Base-by-base conservation (phyloP, 2,329 filamentous ascomycete genomes). In the Xylaria multiplex region DNA sequence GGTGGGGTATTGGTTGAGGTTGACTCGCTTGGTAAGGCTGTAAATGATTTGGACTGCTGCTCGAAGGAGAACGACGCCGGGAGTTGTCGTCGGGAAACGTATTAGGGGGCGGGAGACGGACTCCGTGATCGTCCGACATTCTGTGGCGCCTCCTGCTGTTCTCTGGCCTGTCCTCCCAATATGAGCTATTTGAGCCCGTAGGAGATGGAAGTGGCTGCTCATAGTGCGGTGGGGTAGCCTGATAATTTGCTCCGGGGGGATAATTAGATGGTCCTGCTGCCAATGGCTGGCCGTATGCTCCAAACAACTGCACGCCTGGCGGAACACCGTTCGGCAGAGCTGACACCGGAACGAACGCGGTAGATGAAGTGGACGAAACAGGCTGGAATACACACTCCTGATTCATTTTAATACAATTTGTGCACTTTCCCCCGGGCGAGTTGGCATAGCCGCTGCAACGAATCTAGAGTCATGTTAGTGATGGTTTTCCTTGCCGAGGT, bases 301-400 rank as follows among this genome's bases (percentile, higher is more conserved):
- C 86, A 69, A 82, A 88, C 6, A 88, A 78, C 63, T 82, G 85
- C 2, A 85, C 86, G 1, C 86, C 85, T 1, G 85, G 84, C 1
- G 85, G 84, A 1, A 88, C 83, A 14, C 84, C 85, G n/a, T 85
- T 85, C n/a, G 83, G 82, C 6, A 88, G 79, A 16, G 86, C 85
- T 2, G 85, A 86, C 5, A 88, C 84, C 1, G 86, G 86, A 14
- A 88, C 85, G 68, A 88, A 88, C 0, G 86, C 85, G 1, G 85
- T 86, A 5, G 84, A 84, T 45, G 83, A 82, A 11, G 84, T 83
- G 0, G 83, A 85, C 3, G 84, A 86, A 1, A 88, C 86, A 0
- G 86, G 86, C 71, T 88, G 86, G 65, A 88, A 88, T 14, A 88
- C 82, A 66, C 86, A 88, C 67, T 88, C 86, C 70, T 88, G 86